These are phyloP conservation scores for Myochromella boudieri DNA, from an alignment of 768 basidiomycete genomes.

Conservation along the genomic window DNA sequence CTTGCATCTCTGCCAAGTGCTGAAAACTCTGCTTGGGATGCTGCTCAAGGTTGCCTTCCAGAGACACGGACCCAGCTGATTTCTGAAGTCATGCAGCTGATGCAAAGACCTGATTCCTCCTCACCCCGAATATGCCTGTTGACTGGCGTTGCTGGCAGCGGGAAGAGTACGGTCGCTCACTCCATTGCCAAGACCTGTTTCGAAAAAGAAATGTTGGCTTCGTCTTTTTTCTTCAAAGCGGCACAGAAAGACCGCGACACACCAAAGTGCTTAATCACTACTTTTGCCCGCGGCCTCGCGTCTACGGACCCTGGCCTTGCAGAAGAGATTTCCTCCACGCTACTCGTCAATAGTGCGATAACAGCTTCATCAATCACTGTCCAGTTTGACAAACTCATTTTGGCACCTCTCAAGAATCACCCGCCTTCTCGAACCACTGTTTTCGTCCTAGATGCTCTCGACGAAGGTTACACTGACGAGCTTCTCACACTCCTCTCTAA, in stretches of 20 bases:
- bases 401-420: conserved; percentile 1
- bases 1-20: conserved; percentile 6
- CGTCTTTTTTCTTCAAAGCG: conserved; percentile 23
- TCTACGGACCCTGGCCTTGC: conserved; percentile 5
- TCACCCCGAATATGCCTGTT: conserved; percentile 18
- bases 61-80: conserved; percentile 11
- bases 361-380: conserved; percentile 9
- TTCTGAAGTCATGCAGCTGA: conserved; percentile 12
- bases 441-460: conserved; percentile 24
- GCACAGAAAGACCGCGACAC: conserved; percentile 9
- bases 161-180: conserved; percentile 23
- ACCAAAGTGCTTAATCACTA: conserved; percentile 15
- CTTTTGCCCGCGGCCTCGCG: conserved; percentile 19
- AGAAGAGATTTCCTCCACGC: conserved; percentile 11
- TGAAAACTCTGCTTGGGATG: conserved; percentile 14
- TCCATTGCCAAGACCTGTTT: conserved; percentile 16
- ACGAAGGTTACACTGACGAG: conserved; percentile 19
- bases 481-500: conserved; percentile 15
- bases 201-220: conserved; percentile 11
- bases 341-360: conserved; percentile 12
- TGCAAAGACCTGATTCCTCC: conserved; percentile 3
- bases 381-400: conserved; percentile 18
- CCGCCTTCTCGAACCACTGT: conserved; percentile 6
- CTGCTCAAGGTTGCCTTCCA: conserved; percentile 7
- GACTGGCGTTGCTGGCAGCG: conserved; percentile 20